Evolutionary conservation across 306 rosid genomes (phyloP).

Genomic region (Pterocarpus macrocarpus): DNA sequence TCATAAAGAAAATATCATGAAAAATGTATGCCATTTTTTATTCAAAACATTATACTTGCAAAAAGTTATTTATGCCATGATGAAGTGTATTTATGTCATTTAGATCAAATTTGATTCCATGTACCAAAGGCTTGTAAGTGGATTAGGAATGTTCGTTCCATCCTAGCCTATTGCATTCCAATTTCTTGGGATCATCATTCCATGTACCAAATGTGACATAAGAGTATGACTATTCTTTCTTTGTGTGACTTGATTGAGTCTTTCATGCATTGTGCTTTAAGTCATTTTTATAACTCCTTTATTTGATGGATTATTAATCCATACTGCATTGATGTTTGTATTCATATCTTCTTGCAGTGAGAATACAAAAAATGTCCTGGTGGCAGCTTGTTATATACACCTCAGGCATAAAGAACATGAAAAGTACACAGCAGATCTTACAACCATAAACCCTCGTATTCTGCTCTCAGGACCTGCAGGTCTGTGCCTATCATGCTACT

Average conservation of each 20-base stretch:
- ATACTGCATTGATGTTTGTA: slow-evolving; percentile 32
- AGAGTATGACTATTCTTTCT: background rate
- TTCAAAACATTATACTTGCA: too few species aligned
- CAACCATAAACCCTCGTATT: slow-evolving; percentile 86
- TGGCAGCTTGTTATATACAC: slow-evolving; percentile 89
- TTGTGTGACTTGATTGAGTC: slow-evolving; percentile 21
- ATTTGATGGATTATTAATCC: slow-evolving; percentile 29
- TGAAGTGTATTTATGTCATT: too few species aligned
- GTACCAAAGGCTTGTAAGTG: background rate
- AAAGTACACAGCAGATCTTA: slow-evolving; percentile 78
- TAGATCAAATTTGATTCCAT: too few species aligned
- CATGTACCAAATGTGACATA: background rate
- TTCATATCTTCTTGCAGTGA: slow-evolving; percentile 66
- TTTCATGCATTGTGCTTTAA: slow-evolving; percentile 31
- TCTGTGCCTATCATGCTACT: slow-evolving; percentile 43
- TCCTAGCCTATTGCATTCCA: background rate
- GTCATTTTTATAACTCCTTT: slow-evolving; percentile 31
- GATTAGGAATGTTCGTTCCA: background rate
- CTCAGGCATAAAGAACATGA: slow-evolving; percentile 82
- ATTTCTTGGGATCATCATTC: background rate
- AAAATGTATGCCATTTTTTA: too few species aligned
- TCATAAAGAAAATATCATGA: too few species aligned
- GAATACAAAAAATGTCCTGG: slow-evolving; percentile 84
- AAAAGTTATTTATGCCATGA: too few species aligned
- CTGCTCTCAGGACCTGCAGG: slow-evolving; percentile 96